Conservation (phyloP, 805 yeast genomes). For the Cyberlindnera meyerae region DNA sequence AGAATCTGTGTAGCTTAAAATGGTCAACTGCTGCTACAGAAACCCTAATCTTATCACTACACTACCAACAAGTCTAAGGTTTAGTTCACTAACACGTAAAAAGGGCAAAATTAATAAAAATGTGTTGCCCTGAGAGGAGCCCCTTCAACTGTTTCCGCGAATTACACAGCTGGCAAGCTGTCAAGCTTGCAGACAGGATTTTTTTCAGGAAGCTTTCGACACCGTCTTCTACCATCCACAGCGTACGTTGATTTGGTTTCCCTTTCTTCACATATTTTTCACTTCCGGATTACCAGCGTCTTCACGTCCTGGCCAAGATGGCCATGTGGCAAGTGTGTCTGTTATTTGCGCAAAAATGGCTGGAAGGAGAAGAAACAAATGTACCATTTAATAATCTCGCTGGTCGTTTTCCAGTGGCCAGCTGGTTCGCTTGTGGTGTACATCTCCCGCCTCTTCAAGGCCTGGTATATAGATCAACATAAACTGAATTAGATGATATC, state of each 20-base stretch:
- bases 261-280: constrained; percentile 24
- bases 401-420: constrained; percentile 15
- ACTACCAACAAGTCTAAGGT: no score
- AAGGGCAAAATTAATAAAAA: no score
- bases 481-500: not conserved
- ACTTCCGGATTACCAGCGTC: constrained; percentile 30
- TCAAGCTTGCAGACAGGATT: no score
- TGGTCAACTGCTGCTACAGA: no score
- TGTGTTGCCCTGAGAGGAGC: no score
- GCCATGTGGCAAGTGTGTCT: constrained; percentile 14
- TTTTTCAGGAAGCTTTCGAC: no score
- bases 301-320: constrained; percentile 17
- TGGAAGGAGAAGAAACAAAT: constrained; percentile 24
- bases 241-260: constrained; percentile 1
- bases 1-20: no score
- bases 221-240: not conserved
- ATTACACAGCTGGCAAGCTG: no score
- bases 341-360: constrained; percentile 27
- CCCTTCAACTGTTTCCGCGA: no score
- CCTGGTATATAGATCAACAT: not conserved
- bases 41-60: no score
- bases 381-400: constrained; percentile 25
- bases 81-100: no score
- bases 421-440: constrained; percentile 29
- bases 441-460: constrained; percentile 6